Percentiles rank a stretch among this genome's conserved stretches.
Conservation (phyloP, 2,329 filamentous ascomycete species). For the Aureobasidium musti region DNA sequence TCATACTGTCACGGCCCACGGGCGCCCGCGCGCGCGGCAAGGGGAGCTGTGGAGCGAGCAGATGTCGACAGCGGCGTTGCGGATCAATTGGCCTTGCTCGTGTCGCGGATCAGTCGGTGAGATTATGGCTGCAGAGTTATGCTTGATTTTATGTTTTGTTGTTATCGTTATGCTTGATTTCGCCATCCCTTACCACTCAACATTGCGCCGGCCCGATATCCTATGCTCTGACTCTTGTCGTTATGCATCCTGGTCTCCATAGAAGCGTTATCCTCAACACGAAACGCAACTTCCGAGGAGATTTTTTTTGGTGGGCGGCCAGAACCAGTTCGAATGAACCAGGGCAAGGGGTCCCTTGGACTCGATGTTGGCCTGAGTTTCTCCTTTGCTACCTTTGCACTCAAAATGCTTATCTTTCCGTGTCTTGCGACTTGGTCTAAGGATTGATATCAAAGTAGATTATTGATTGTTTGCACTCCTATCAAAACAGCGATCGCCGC, state of each 20-base stretch:
- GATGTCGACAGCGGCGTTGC: slow-evolving; percentile 13
- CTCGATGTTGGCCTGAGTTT: slow-evolving; percentile 13
- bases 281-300: not conserved
- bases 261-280: not conserved
- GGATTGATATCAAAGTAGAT: not conserved
- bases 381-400: not conserved
- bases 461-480: not conserved
- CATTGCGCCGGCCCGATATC: not conserved
- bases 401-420: not conserved
- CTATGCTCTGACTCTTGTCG: not conserved
- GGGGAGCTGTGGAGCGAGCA: not conserved
- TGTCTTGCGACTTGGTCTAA: not conserved
- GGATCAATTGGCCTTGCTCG: not conserved
- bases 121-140: not conserved
- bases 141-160: not conserved
- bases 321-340: not conserved
- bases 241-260: not conserved
- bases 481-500: slow-evolving; percentile 1
- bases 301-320: not conserved
- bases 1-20: not conserved
- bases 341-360: not conserved
- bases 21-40: not conserved
- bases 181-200: not conserved
- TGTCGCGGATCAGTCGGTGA: not conserved
- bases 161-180: not conserved